Evolutionary conservation across 2,329 filamentous ascomycete genomes (phyloP).

Genomic region (Botrytis aclada): DNA sequence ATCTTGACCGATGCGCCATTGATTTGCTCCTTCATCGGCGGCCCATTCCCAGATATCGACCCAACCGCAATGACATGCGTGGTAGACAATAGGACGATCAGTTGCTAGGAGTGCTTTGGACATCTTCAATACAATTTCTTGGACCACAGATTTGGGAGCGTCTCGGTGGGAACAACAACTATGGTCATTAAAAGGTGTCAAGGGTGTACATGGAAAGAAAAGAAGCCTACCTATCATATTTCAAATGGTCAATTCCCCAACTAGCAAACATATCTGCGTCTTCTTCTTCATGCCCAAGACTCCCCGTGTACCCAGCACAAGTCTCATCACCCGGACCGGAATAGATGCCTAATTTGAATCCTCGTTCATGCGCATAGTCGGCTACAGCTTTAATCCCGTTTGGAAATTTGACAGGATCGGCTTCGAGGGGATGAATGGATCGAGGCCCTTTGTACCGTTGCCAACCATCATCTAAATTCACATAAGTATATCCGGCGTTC

Average conservation of each 20-base stretch:
- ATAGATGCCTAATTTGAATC: conserved; percentile 62
- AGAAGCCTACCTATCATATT: conserved; percentile 54
- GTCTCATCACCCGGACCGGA: conserved; percentile 47
- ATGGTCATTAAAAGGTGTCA: neutral
- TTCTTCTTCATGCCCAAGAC: conserved; percentile 53
- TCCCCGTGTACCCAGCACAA: conserved; percentile 43
- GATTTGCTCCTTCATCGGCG: conserved; percentile 43
- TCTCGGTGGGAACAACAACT: conserved; percentile 11
- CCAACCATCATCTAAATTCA: conserved; percentile 12
- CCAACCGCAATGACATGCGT: conserved; percentile 51
- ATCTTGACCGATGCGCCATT: conserved; percentile 47
- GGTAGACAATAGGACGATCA: conserved; percentile 48
- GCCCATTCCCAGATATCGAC: conserved; percentile 45
- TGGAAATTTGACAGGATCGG: conserved; percentile 5
- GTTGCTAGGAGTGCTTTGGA: conserved; percentile 33
- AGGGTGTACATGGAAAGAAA: neutral
- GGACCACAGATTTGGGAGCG: neutral
- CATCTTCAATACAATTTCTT: conserved; percentile 11
- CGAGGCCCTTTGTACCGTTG: neutral
- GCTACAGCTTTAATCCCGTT: conserved; percentile 3
- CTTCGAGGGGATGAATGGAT: neutral
- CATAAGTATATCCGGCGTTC: neutral
- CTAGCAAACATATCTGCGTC: conserved; percentile 56
- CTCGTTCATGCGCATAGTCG: neutral
- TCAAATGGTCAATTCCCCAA: conserved; percentile 59